Evolutionary conservation across 192 early-diverging fungal species (phyloP).

Genomic region (Mycoemilia scoparia): DNA sequence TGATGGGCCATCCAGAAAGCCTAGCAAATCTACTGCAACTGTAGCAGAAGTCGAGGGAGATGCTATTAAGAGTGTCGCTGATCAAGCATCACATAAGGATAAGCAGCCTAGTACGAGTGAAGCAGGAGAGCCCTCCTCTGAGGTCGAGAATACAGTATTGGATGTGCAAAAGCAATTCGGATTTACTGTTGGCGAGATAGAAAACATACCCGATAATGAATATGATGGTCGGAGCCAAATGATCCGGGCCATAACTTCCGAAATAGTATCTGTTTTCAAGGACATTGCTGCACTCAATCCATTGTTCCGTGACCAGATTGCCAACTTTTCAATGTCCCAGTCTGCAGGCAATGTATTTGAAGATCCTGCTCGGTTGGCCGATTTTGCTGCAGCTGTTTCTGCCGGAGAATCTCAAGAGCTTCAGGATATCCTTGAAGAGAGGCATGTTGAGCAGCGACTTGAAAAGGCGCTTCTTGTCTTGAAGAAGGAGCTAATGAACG

Average conservation of each 20-base stretch:
- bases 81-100: no score
- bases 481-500: slow-evolving; percentile 96
- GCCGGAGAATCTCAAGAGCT: slow-evolving; percentile 81
- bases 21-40: no score
- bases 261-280: slow-evolving; percentile 90
- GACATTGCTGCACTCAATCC: slow-evolving; percentile 91
- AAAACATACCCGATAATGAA: slow-evolving; percentile 67
- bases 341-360: slow-evolving; percentile 89
- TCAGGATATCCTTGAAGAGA: slow-evolving; percentile 77
- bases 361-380: slow-evolving; percentile 84
- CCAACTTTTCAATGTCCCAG: slow-evolving; percentile 88
- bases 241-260: slow-evolving; percentile 79
- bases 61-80: no score
- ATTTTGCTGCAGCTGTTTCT: slow-evolving; percentile 94
- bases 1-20: no score
- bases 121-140: no score
- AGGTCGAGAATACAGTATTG: no score
- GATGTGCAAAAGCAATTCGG: no score
- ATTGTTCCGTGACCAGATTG: slow-evolving; percentile 95
- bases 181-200: slow-evolving; percentile 75
- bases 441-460: slow-evolving; percentile 77
- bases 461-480: slow-evolving; percentile 82
- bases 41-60: background rate
- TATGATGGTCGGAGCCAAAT: slow-evolving; percentile 73
- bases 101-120: no score